Percentiles rank a stretch among this genome's conserved stretches.
Evolutionary conservation across 2,329 filamentous ascomycete genomes (phyloP).

Genomic region (Calonectria pteridis): DNA sequence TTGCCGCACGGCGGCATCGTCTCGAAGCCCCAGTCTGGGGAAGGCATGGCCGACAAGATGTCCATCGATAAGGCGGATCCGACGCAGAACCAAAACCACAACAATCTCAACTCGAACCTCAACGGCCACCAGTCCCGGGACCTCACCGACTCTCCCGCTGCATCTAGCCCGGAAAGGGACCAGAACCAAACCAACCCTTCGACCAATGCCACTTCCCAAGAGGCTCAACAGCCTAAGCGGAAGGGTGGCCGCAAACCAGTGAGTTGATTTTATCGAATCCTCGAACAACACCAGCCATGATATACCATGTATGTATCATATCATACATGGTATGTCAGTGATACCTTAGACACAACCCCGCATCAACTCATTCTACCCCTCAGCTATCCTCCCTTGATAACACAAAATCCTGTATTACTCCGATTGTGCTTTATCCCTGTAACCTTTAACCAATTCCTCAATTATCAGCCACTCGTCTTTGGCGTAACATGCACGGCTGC

Average conservation of each 20-base stretch:
- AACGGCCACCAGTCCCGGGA: conserved; percentile 59
- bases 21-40: conserved; percentile 45
- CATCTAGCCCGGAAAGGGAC: conserved; percentile 71
- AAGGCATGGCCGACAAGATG: conserved; percentile 76
- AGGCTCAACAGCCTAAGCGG: conserved; percentile 82
- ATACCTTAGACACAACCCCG: conserved; percentile 4
- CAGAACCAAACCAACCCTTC: conserved; percentile 50
- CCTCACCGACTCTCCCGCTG: conserved; percentile 72
- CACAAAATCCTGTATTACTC: neutral
- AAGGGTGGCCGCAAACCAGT: conserved; percentile 99
- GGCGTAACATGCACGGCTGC: neutral
- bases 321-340: conserved; percentile 10
- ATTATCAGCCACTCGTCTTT: neutral
- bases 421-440: neutral
- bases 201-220: conserved; percentile 56
- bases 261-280: conserved; percentile 58
- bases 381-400: conserved; percentile 7
- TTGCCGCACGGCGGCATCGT: conserved; percentile 54
- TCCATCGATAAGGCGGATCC: conserved; percentile 69
- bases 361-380: conserved; percentile 21
- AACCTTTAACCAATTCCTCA: neutral
- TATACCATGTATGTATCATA: neutral
- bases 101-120: conserved; percentile 44
- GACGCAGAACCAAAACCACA: conserved; percentile 48
- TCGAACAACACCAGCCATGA: neutral